phyloP scores from a whole-genome alignment of 352 stramenopile species.

The Globisporangium nunn region DNA sequence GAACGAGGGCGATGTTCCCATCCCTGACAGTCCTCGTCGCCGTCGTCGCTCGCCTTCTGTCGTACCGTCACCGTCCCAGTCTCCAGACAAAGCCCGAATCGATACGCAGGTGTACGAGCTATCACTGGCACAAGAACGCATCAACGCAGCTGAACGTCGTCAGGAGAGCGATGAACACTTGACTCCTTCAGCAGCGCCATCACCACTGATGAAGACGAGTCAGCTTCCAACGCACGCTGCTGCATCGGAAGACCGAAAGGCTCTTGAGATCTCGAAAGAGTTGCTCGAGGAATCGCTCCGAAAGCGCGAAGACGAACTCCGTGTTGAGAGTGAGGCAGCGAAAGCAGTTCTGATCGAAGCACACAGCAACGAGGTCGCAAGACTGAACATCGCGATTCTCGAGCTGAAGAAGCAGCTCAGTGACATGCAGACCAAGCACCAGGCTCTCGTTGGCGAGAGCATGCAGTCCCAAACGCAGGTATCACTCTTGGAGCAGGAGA shows the following conservation, averaged over 20 bases:
- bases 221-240: too few relatives aligned
- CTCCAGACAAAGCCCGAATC: slow-evolving; percentile 1
- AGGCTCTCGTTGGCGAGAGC: background rate
- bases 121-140: background rate
- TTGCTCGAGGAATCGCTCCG: slow-evolving; percentile 2
- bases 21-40: background rate
- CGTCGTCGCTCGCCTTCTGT: slow-evolving; percentile 3
- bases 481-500: slow-evolving; percentile 9
- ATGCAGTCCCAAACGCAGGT: background rate
- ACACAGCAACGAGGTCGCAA: slow-evolving; percentile 6
- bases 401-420: slow-evolving; percentile 6
- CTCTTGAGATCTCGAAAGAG: background rate
- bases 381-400: slow-evolving; percentile 4
- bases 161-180: background rate
- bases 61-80: slow-evolving; percentile 6
- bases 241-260: background rate
- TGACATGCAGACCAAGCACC: slow-evolving; percentile 2
- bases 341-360: background rate
- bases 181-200: background rate
- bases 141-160: background rate
- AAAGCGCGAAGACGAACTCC: slow-evolving; percentile 5
- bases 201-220: background rate
- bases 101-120: background rate
- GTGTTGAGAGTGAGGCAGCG: slow-evolving; percentile 3
- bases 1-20: slow-evolving; percentile 11